These are phyloP conservation scores for Sarocladiaceae sp. DNA, from an alignment of 2,329 filamentous ascomycete species.

Conservation along the genomic window DNA sequence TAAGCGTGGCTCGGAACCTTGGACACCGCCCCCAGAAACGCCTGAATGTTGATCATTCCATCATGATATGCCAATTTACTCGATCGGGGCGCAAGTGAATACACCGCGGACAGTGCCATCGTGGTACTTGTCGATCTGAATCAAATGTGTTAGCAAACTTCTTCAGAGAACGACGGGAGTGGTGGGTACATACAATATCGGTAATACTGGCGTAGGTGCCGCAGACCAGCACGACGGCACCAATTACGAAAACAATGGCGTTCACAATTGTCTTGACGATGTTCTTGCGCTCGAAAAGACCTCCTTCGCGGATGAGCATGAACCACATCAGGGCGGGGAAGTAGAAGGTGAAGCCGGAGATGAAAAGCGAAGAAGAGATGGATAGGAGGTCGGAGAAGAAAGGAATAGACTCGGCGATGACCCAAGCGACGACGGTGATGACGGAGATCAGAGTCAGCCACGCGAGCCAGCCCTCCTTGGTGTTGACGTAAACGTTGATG, in stretches of 20 bases:
- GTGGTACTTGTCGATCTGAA: constrained; percentile 19
- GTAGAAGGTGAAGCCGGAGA: constrained; percentile 39
- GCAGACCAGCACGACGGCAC: constrained; percentile 24
- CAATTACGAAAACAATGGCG: constrained; percentile 22
- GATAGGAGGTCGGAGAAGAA: constrained; percentile 64
- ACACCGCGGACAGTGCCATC: constrained; percentile 20
- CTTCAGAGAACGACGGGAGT: not conserved
- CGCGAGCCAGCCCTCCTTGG: constrained; percentile 37
- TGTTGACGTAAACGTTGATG: constrained; percentile 47
- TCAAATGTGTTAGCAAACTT: constrained; percentile 12
- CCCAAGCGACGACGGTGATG: constrained; percentile 59
- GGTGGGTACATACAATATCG: constrained; percentile 22
- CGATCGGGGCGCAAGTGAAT: constrained; percentile 23
- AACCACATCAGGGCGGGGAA: constrained; percentile 37
- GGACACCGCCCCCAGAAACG: not conserved
- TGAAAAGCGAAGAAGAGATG: constrained; percentile 43
- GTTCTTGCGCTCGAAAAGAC: constrained; percentile 24
- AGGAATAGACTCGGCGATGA: constrained; percentile 68
- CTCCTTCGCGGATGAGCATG: constrained; percentile 29
- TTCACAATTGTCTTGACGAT: constrained; percentile 20
- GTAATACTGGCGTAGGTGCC: constrained; percentile 27
- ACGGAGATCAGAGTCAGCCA: constrained; percentile 54
- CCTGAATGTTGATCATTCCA: not conserved
- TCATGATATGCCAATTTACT: constrained; percentile 13
- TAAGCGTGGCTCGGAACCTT: not conserved